These are phyloP conservation scores for Auricularia cornea DNA, from an alignment of 768 basidiomycete species.

Conservation along the genomic window DNA sequence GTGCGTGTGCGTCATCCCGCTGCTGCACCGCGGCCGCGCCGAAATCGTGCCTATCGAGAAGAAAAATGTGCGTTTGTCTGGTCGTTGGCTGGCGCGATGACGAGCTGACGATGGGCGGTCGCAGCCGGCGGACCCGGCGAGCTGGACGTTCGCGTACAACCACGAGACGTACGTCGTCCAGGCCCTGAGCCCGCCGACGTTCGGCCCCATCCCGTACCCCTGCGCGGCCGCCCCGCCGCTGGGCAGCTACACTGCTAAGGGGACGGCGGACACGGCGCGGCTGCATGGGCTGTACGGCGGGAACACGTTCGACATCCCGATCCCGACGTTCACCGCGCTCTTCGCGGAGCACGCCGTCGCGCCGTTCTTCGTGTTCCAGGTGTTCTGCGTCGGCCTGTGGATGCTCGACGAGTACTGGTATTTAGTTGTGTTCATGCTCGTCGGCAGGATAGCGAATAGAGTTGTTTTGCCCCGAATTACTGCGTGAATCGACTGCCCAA, in stretches of 20 bases:
- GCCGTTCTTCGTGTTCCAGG: slow-evolving; percentile 98
- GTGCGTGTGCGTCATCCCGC: slow-evolving; percentile 73
- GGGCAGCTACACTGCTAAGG: no score
- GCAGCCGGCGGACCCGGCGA: no score
- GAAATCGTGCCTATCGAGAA: slow-evolving; percentile 77
- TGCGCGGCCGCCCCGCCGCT: slow-evolving; percentile 37
- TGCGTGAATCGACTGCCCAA: no score
- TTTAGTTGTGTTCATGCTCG: slow-evolving; percentile 92
- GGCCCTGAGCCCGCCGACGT: slow-evolving; percentile 54
- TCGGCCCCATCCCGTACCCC: slow-evolving; percentile 82
- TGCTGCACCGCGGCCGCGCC: slow-evolving; percentile 75
- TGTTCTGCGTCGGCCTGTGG: slow-evolving; percentile 99
- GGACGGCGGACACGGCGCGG: slow-evolving; percentile 33
- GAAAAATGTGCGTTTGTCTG: no score
- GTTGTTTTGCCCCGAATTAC: no score
- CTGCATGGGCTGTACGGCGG: slow-evolving; percentile 69
- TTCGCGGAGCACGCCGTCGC: slow-evolving; percentile 95
- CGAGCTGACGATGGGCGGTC: no score
- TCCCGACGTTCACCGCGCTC: slow-evolving; percentile 82
- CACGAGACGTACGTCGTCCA: no score
- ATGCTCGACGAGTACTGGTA: slow-evolving; percentile 99
- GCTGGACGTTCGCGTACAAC: no score
- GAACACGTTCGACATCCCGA: slow-evolving; percentile 95
- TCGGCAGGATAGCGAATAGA: no score
- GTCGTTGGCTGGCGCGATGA: no score